Conservation (phyloP, 257 asterid genomes). For the Salvia hispanica region DNA sequence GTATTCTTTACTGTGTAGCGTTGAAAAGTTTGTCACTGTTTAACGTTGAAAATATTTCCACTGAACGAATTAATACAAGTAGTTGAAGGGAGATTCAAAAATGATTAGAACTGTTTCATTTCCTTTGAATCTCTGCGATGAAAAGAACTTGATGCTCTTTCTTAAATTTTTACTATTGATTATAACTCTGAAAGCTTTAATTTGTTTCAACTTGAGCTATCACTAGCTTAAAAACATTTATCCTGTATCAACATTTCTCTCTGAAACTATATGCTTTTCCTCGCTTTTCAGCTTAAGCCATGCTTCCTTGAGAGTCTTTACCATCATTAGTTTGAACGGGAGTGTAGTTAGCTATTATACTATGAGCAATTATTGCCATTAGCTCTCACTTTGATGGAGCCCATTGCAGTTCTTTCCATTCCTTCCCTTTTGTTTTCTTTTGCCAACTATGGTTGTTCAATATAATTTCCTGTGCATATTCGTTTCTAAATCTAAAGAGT, state of each 20-base stretch:
- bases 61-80: not conserved
- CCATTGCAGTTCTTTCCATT: not conserved
- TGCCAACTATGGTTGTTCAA: not conserved
- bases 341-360: not conserved
- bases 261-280: not conserved
- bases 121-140: not conserved
- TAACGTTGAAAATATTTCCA: not conserved
- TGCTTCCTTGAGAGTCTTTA: not conserved
- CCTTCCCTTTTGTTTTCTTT: not conserved
- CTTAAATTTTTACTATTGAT: not conserved
- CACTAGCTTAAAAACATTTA: not conserved
- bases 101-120: not conserved
- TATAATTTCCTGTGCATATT: conserved; percentile 7
- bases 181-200: not conserved
- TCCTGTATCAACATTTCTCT: not conserved
- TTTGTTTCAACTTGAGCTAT: not conserved
- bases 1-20: conserved; percentile 2
- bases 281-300: not conserved
- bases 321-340: not conserved
- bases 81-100: not conserved
- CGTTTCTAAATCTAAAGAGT: not conserved
- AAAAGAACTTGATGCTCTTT: not conserved
- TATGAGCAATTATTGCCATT: conserved; percentile 8
- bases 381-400: conserved; percentile 1
- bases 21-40: not conserved